Evolutionary conservation across 1,284 basidiomycete genomes (phyloP).

Genomic region (Microbotryomycetes sp.): DNA sequence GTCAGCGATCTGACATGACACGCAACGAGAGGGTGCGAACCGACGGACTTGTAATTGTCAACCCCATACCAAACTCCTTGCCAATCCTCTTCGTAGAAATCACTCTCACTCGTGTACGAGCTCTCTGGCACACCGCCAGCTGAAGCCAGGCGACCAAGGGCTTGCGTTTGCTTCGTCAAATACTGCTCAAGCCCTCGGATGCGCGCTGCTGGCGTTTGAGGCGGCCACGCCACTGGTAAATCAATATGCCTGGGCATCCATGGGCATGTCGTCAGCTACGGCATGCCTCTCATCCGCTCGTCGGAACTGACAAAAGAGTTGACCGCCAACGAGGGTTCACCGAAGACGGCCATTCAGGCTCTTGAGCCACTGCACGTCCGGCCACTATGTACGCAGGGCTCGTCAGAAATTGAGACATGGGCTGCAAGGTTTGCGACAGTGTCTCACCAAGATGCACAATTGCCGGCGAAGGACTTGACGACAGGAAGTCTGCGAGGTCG

Average conservation of each 20-base stretch:
- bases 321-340: constrained; percentile 20
- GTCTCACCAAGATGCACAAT: constrained; percentile 18
- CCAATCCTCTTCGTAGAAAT: constrained; percentile 16
- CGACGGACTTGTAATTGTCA: constrained; percentile 14
- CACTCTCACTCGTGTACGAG: constrained; percentile 14
- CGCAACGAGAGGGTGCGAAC: not conserved
- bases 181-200: constrained; percentile 6
- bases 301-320: not conserved
- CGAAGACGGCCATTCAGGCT: constrained; percentile 9
- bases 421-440: not conserved
- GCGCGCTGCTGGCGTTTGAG: not conserved
- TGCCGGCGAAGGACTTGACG: not conserved
- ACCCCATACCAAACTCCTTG: constrained; percentile 9
- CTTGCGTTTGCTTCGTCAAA: constrained; percentile 8
- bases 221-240: constrained; percentile 10
- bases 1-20: not conserved
- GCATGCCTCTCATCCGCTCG: no score
- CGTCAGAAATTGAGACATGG: no score
- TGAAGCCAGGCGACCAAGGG: constrained; percentile 3
- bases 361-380: constrained; percentile 3
- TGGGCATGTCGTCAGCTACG: no score
- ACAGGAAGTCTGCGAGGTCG: constrained; percentile 6
- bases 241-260: constrained; percentile 20
- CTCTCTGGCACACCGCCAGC: not conserved
- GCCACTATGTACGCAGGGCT: constrained; percentile 7